Conservation (phyloP, 1,139 yeast species). For the Saccharomyces hybrid region DNA sequence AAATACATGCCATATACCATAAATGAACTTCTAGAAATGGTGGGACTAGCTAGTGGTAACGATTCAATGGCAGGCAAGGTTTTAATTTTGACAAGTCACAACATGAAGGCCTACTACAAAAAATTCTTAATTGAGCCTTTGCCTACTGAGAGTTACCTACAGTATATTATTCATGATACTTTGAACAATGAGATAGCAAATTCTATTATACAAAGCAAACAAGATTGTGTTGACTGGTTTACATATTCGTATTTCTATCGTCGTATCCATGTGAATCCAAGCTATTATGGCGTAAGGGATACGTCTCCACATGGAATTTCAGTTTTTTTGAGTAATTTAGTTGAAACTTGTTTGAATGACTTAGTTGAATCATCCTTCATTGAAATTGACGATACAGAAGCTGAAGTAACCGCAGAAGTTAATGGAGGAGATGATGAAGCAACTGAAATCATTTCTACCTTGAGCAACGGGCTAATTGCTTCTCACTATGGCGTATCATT, state of each 20-base stretch:
- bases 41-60: constrained; percentile 46
- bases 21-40: constrained; percentile 61
- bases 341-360: constrained; percentile 66
- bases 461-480: constrained; percentile 67
- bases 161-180: constrained; percentile 51
- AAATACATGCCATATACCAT: constrained; percentile 62
- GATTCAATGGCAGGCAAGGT: constrained; percentile 36
- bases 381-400: constrained; percentile 38
- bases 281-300: constrained; percentile 72
- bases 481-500: constrained; percentile 62
- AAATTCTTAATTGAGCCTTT: constrained; percentile 66
- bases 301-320: constrained; percentile 62
- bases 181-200: constrained; percentile 66
- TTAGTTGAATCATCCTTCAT: constrained; percentile 54
- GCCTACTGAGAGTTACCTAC: constrained; percentile 76
- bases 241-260: constrained; percentile 79
- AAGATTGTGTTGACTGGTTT: constrained; percentile 86
- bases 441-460: constrained; percentile 45
- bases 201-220: constrained; percentile 57
- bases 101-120: constrained; percentile 56
- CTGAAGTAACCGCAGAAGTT: constrained; percentile 30
- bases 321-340: constrained; percentile 71
- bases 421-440: constrained; percentile 35
- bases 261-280: constrained; percentile 73
- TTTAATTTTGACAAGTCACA: constrained; percentile 48